Evolutionary conservation across 2,329 filamentous ascomycete genomes (phyloP).

Genomic region (Colletotrichum somersetense): DNA sequence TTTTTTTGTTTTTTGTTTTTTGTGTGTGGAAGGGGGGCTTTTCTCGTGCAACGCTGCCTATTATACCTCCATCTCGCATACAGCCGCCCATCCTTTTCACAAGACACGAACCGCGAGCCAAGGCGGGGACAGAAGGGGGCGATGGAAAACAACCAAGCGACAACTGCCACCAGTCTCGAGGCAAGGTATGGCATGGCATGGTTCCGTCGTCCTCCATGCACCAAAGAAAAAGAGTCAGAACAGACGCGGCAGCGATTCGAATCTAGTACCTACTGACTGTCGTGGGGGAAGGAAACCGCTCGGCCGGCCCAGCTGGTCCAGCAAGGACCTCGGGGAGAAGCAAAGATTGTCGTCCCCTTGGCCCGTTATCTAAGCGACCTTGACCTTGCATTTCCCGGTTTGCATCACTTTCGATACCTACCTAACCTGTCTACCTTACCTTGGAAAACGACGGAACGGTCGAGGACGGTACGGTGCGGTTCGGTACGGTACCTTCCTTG

Average conservation of each 20-base stretch:
- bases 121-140: background rate
- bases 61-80: slow-evolving; percentile 7
- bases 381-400: background rate
- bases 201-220: background rate
- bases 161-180: background rate
- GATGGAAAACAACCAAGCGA: slow-evolving; percentile 4
- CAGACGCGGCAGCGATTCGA: background rate
- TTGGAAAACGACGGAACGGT: slow-evolving; percentile 4
- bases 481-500: slow-evolving; percentile 16
- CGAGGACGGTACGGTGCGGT: slow-evolving; percentile 12
- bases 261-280: too few relatives aligned
- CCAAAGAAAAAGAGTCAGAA: background rate
- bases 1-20: too few relatives aligned
- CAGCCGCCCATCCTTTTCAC: slow-evolving; percentile 12
- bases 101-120: slow-evolving; percentile 2
- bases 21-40: background rate
- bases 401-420: background rate
- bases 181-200: too few relatives aligned
- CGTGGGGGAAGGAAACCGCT: background rate
- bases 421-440: too few relatives aligned
- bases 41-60: slow-evolving; percentile 5
- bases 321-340: background rate
- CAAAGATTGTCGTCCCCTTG: background rate
- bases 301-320: background rate
- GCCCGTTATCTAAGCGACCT: background rate